Evolutionary conservation across 2,329 filamentous ascomycete genomes (phyloP), one percentile per base, ranked within the genome.

Genomic region (Eurotiales sp.): DNA sequence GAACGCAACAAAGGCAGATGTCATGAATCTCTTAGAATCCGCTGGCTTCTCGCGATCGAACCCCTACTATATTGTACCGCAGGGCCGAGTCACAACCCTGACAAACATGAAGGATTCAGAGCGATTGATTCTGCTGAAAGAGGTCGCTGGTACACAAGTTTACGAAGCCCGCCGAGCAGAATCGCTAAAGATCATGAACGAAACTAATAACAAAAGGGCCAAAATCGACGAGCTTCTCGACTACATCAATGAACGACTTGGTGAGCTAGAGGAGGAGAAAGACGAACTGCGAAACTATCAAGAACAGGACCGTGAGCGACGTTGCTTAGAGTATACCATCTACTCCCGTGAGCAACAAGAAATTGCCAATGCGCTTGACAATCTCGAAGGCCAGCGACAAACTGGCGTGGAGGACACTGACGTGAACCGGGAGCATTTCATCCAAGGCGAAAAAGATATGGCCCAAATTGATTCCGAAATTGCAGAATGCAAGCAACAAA

Each of bases 21-120:
- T 99, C 54, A 88, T 95, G 78, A 95, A 96, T 68, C 80, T 99
- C 32, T 81, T 99, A 37, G 93, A 99, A 69, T 95, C 90, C 7
- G 93, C 93, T 12, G 93, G 93, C 17, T 97, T 99, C 71, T 97
- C 92, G 55, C 85, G 90, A 59, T 96, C 91, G 52, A 99, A 99
- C 68, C 93, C 93, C 22, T 99, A 97, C 77, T 99, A 99, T 70
- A 99, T 99, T 62, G 95, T 99, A 2, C 93, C 95, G 0, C 93
- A 99, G 69, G 93, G 93, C 49, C 90, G 93, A 65, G 91, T 99
- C 54, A 97, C 93, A 0, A 86, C 90, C 21, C 78, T 99, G 64
- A 99, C 93, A 40, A 99, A 97, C 68, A 99, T 99, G 93, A 96
- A 96, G 71, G 93, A 99, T 68, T 84, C 85, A 1, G 91, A 96